Conservation (phyloP, 495 filamentous ascomycete genomes). For the Talaromyces stipitatus region DNA sequence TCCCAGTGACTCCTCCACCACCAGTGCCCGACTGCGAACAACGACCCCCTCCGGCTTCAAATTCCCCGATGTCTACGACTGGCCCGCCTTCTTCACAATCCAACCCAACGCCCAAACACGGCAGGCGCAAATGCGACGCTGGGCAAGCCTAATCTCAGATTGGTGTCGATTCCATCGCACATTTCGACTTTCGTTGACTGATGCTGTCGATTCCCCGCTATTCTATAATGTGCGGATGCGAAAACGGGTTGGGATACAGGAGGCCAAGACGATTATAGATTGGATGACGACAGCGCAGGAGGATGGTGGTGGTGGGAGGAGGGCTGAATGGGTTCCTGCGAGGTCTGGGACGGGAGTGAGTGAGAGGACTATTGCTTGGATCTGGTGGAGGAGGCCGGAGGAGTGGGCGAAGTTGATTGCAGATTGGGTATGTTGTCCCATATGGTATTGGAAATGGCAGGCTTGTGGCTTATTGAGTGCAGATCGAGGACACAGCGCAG, state of each 20-base stretch:
- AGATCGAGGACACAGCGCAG: constrained; percentile 68
- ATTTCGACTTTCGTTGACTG: constrained; percentile 60
- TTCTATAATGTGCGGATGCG: constrained; percentile 45
- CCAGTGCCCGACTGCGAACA: constrained; percentile 3
- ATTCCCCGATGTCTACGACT: constrained; percentile 40
- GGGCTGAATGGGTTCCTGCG: constrained; percentile 58
- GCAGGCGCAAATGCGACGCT: constrained; percentile 70
- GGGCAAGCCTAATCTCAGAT: constrained; percentile 74
- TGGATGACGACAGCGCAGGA: constrained; percentile 63
- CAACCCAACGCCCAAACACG: constrained; percentile 74
- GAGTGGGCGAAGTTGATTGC: constrained; percentile 63
- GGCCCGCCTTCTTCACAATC: constrained; percentile 51
- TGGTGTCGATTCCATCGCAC: constrained; percentile 74
- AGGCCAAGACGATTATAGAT: constrained; percentile 61
- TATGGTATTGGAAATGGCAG: neutral
- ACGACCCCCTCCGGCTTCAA: constrained; percentile 17
- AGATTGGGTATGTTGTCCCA: constrained; percentile 45
- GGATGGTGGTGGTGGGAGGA: constrained; percentile 43
- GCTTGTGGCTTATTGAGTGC: constrained; percentile 3
- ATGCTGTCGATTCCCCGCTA: constrained; percentile 51
- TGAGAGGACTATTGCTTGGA: constrained; percentile 40
- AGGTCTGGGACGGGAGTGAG: constrained; percentile 16
- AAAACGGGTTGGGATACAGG: constrained; percentile 51
- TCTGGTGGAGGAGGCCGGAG: constrained; percentile 64
- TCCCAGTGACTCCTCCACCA: neutral